phyloP scores from a whole-genome alignment of 2,329 filamentous ascomycete species.

The Fusarium sp. region DNA sequence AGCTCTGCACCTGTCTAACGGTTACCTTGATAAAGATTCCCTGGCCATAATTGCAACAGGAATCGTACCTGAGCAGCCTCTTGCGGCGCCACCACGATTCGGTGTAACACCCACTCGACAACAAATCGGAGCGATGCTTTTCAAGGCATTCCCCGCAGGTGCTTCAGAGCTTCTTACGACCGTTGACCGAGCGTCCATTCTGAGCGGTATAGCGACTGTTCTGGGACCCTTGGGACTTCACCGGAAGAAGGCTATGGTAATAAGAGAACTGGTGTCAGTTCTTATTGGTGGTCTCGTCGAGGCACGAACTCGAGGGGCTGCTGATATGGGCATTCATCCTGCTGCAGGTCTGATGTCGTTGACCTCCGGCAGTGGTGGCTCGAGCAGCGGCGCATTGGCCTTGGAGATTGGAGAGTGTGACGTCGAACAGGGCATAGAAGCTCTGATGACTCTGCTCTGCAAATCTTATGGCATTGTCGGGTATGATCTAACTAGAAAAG shows the following conservation, averaged over 20 bases:
- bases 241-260: constrained; percentile 90
- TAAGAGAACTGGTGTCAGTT: constrained; percentile 85
- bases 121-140: constrained; percentile 73
- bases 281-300: constrained; percentile 88
- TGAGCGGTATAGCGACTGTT: constrained; percentile 90
- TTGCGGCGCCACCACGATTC: constrained; percentile 67
- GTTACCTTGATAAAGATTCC: constrained; percentile 69
- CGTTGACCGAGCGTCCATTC: constrained; percentile 80
- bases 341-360: constrained; percentile 85
- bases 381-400: constrained; percentile 63
- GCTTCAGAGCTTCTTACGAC: constrained; percentile 75
- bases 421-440: constrained; percentile 73
- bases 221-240: constrained; percentile 82
- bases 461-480: constrained; percentile 73
- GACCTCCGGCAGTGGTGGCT: constrained; percentile 64
- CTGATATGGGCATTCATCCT: constrained; percentile 96
- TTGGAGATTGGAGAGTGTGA: constrained; percentile 73
- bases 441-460: constrained; percentile 70
- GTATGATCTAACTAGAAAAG: constrained; percentile 54
- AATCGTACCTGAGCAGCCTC: constrained; percentile 61
- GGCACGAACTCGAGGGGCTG: constrained; percentile 89
- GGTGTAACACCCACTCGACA: constrained; percentile 67
- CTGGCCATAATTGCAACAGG: constrained; percentile 75
- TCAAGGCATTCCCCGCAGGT: constrained; percentile 76
- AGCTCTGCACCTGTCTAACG: constrained; percentile 73